Conservation (phyloP, 2,329 filamentous ascomycete species). For the Cytospora mali region DNA sequence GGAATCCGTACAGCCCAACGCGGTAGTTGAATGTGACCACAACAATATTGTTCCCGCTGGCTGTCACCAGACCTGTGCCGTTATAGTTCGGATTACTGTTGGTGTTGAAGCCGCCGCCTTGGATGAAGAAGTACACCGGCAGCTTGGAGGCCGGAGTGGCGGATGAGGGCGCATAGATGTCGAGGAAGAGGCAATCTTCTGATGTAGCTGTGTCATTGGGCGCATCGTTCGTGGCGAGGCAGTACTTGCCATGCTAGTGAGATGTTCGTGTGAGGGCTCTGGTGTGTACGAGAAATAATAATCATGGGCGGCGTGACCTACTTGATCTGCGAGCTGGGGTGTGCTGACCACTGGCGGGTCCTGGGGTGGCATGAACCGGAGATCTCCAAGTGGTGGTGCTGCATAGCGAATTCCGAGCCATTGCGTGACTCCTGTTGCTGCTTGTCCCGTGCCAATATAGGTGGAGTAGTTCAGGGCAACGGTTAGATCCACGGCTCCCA, state of each 20-base stretch:
- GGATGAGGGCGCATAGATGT: conserved; percentile 62
- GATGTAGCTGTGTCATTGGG: conserved; percentile 38
- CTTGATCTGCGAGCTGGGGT: conserved; percentile 55
- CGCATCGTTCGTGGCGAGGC: conserved; percentile 36
- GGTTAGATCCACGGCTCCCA: conserved; percentile 16
- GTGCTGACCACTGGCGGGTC: conserved; percentile 55
- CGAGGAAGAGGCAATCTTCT: conserved; percentile 72
- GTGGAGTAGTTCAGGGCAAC: conserved; percentile 26
- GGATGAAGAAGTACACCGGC: conserved; percentile 42
- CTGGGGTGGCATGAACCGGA: conserved; percentile 68
- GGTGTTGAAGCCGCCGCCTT: conserved; percentile 58
- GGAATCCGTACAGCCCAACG: conserved; percentile 73
- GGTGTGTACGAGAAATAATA: conserved; percentile 54
- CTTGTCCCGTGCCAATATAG: conserved; percentile 25
- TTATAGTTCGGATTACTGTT: conserved; percentile 52
- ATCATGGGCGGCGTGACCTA: conserved; percentile 32
- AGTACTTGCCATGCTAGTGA: conserved; percentile 31
- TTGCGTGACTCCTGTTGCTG: conserved; percentile 21
- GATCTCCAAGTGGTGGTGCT: conserved; percentile 62
- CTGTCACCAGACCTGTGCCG: conserved; percentile 59
- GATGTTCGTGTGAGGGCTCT: conserved; percentile 37
- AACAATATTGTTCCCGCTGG: conserved; percentile 61
- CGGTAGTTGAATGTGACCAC: conserved; percentile 78
- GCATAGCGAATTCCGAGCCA: conserved; percentile 73
- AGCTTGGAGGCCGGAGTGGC: conserved; percentile 48